Percentiles rank a stretch among this genome's conserved stretches.
phyloP scores from a whole-genome alignment of 2,329 filamentous ascomycete genomes.

The Microsporum audouinii region DNA sequence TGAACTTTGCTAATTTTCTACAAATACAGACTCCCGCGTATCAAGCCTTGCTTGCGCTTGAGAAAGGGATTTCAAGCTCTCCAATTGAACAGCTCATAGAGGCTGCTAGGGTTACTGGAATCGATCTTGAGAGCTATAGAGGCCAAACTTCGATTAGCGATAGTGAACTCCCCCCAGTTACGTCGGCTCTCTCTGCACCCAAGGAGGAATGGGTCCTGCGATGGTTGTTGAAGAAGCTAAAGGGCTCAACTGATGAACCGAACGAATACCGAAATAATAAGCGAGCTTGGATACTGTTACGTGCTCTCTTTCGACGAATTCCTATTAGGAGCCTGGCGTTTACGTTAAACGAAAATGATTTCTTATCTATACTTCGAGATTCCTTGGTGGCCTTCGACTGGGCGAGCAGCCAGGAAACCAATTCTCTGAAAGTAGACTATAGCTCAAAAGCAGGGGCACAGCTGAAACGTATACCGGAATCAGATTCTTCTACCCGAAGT shows the following conservation, averaged over 20 bases:
- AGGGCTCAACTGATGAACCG: conserved; percentile 26
- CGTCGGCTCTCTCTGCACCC: conserved; percentile 19
- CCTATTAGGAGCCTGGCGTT: conserved; percentile 59
- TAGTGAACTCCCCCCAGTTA: neutral
- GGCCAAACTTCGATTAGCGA: neutral
- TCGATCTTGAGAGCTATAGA: conserved; percentile 27
- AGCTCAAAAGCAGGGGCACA: conserved; percentile 26
- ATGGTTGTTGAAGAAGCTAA: conserved; percentile 54
- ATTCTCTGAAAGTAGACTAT: conserved; percentile 16
- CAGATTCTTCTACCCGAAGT: conserved; percentile 16
- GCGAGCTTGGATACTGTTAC: conserved; percentile 44
- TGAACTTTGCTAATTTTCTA: conserved; percentile 10
- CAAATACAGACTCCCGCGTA: conserved; percentile 27
- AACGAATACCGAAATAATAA: conserved; percentile 33
- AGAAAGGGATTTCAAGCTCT: conserved; percentile 32
- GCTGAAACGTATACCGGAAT: conserved; percentile 19
- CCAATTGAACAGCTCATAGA: conserved; percentile 29
- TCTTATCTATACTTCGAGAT: conserved; percentile 54
- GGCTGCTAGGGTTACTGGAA: conserved; percentile 34
- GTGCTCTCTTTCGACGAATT: conserved; percentile 57
- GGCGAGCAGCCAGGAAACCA: neutral
- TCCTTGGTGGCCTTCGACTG: conserved; percentile 47
- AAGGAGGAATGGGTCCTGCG: conserved; percentile 56
- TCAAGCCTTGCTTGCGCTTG: conserved; percentile 35
- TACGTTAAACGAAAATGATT: conserved; percentile 58